Evolutionary conservation across 129 eudicot species (phyloP).

Genomic region (Kitagawia praeruptora): DNA sequence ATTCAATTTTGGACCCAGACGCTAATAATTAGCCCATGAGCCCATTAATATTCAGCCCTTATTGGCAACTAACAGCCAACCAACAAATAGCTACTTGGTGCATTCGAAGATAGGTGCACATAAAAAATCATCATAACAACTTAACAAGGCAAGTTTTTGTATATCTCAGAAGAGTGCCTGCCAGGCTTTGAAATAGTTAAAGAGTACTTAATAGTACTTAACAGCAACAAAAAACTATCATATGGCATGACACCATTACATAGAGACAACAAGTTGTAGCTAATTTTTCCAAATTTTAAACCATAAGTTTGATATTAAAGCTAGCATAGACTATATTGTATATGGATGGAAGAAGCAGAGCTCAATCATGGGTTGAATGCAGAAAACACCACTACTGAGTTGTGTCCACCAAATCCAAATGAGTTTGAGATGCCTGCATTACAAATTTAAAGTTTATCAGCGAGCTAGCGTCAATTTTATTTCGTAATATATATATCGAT

Average conservation of each 20-base stretch:
- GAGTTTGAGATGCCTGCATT: slow-evolving; percentile 89
- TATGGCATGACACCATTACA: not conserved
- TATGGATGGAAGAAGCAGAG: not conserved
- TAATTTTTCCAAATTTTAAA: not conserved
- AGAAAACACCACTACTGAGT: slow-evolving; percentile 86
- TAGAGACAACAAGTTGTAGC: not conserved
- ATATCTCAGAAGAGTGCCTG: not conserved
- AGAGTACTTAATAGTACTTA: not conserved
- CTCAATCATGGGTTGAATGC: slow-evolving; percentile 75
- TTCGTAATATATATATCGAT: not conserved
- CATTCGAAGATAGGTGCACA: too few species aligned
- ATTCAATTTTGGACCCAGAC: too few species aligned
- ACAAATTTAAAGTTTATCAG: not conserved
- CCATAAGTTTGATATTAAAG: not conserved
- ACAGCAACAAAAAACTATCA: not conserved
- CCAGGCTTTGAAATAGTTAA: not conserved
- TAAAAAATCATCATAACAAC: too few species aligned
- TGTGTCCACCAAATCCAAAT: slow-evolving; percentile 95
- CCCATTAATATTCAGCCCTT: too few species aligned
- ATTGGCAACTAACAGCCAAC: too few species aligned
- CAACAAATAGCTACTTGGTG: too few species aligned
- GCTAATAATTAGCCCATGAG: too few species aligned
- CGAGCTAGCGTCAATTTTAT: not conserved
- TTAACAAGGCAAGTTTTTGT: too few species aligned
- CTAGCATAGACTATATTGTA: not conserved